Percentiles rank a stretch among this genome's conserved stretches.
These are phyloP conservation scores for Camellia oleifera DNA, from an alignment of 179 eudicot species.

Conservation along the genomic window DNA sequence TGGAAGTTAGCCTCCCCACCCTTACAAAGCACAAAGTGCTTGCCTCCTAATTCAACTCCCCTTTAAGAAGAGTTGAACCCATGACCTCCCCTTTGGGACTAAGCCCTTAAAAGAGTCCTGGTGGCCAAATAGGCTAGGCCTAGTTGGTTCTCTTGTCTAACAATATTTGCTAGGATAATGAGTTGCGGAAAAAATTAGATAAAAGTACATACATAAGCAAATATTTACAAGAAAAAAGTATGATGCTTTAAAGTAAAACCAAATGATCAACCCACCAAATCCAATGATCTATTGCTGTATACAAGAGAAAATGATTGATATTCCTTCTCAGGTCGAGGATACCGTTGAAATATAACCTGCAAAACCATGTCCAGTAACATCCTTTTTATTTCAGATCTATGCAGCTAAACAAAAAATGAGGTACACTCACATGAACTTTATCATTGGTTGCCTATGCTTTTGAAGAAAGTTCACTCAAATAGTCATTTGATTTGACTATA, in stretches of 20 bases:
- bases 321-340: conserved; percentile 87
- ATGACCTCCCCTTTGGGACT: too few relatives aligned
- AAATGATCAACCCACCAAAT: conserved; percentile 52
- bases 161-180: not conserved
- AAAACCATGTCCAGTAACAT: conserved; percentile 12
- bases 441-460: not conserved
- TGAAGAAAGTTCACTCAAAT: not conserved
- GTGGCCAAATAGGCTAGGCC: too few relatives aligned
- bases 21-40: too few relatives aligned
- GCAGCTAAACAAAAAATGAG: not conserved
- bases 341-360: conserved; percentile 72
- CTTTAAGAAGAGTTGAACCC: too few relatives aligned
- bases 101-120: too few relatives aligned
- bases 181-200: not conserved
- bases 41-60: too few relatives aligned
- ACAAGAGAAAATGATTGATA: conserved; percentile 84
- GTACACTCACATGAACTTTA: not conserved
- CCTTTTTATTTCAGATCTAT: not conserved
- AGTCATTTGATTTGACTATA: not conserved
- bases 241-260: conserved; percentile 2
- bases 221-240: not conserved
- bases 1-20: too few relatives aligned
- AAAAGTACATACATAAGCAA: not conserved
- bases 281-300: conserved; percentile 59
- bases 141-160: not conserved